Evolutionary conservation across 345 rosid species (phyloP).

Genomic region (Noccaea caerulescens): DNA sequence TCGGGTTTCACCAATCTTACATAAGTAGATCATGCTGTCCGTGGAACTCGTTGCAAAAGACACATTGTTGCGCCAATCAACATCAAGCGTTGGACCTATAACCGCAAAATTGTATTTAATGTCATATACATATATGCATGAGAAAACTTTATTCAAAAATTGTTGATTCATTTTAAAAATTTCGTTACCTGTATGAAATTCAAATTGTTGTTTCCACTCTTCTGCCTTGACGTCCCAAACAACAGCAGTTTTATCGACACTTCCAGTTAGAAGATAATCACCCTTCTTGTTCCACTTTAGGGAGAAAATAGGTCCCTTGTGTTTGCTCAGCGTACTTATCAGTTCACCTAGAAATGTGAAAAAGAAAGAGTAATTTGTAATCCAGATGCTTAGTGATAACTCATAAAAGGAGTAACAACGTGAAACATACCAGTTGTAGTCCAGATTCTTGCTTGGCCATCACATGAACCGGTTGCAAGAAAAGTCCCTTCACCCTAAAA

Average conservation of each 20-base stretch:
- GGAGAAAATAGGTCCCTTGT: conserved; percentile 95
- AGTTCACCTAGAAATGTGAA: conserved; percentile 64
- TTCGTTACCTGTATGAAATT: conserved; percentile 74
- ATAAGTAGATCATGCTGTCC: conserved; percentile 87
- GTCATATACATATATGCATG: background rate
- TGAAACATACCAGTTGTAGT: conserved; percentile 63
- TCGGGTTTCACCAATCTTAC: conserved; percentile 86
- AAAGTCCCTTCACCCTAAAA: conserved; percentile 87
- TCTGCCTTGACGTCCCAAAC: conserved; percentile 98
- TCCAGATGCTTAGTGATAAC: conserved; percentile 10
- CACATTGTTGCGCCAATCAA: conserved; percentile 96
- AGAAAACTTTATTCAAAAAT: background rate
- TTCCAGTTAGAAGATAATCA: conserved; percentile 97
- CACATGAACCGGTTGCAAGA: conserved; percentile 97
- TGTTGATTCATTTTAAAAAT: no score
- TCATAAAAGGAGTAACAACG: background rate
- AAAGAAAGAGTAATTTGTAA: background rate
- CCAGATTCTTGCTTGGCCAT: conserved; percentile 98
- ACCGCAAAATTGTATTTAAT: conserved; percentile 8
- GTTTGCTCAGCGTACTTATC: conserved; percentile 83
- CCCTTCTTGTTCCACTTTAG: conserved; percentile 99
- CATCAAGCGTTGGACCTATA: conserved; percentile 96
- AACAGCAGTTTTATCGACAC: conserved; percentile 94
- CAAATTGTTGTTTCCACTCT: conserved; percentile 96
- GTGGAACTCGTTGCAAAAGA: conserved; percentile 99